Evolutionary conservation across 176 grass and related monocot species (phyloP).

Genomic region (Avena atlantica): DNA sequence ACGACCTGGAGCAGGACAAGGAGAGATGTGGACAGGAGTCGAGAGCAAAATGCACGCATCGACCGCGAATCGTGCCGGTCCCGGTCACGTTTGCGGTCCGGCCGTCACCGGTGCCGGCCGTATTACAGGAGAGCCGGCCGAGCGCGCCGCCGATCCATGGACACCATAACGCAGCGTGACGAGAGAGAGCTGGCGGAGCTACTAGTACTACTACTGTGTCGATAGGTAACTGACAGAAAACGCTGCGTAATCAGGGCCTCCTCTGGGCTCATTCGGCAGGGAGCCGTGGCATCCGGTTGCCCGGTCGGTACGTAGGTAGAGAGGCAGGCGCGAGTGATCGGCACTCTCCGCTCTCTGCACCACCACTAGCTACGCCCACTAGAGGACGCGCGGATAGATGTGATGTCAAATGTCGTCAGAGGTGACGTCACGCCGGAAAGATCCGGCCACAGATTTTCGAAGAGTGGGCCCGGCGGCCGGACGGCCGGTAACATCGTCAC

Average conservation of each 20-base stretch:
- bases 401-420: neutral
- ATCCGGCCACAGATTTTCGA: neutral
- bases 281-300: neutral
- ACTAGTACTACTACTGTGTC: too few species aligned
- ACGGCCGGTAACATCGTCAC: neutral
- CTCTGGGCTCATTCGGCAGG: neutral
- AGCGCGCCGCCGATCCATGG: neutral
- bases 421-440: neutral
- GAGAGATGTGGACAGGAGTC: too few species aligned
- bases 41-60: neutral
- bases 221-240: neutral
- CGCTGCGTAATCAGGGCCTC: neutral
- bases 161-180: neutral
- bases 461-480: neutral
- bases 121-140: neutral
- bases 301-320: too few species aligned
- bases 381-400: too few species aligned
- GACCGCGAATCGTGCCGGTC: neutral
- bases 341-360: neutral
- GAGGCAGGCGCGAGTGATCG: neutral
- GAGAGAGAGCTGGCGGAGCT: neutral
- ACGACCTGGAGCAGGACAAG: too few species aligned
- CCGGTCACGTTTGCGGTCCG: neutral
- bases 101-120: neutral
- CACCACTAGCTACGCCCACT: too few species aligned